These are phyloP conservation scores for Podila verticillata DNA, from an alignment of 192 early-diverging fungal species.

Conservation along the genomic window DNA sequence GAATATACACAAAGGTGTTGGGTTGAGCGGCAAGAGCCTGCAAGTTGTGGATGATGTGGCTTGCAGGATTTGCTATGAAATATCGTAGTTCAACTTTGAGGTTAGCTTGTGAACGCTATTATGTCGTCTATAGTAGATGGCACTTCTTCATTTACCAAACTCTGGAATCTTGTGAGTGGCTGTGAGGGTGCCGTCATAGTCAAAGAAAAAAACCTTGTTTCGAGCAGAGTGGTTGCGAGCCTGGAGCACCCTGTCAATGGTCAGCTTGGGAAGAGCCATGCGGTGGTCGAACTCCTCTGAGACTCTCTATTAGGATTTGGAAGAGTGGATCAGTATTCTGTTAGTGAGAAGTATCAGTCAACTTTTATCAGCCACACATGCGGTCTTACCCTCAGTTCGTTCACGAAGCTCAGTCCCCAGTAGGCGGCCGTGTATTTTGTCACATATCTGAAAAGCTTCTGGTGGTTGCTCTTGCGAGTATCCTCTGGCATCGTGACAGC, in stretches of 20 bases:
- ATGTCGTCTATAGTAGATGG: too few species aligned
- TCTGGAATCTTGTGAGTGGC: slow-evolving; percentile 88
- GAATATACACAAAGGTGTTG: slow-evolving; percentile 94
- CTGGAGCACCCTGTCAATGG: slow-evolving; percentile 58
- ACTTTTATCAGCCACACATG: background rate
- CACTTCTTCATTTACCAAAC: slow-evolving; percentile 59
- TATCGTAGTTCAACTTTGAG: too few species aligned
- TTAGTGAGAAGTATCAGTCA: too few species aligned
- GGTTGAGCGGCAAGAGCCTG: slow-evolving; percentile 75
- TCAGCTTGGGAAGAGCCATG: slow-evolving; percentile 70
- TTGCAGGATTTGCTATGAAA: slow-evolving; percentile 79
- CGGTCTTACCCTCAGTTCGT: slow-evolving; percentile 76
- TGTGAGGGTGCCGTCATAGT: slow-evolving; percentile 98
- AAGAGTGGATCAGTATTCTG: too few species aligned
- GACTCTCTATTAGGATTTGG: slow-evolving; percentile 8
- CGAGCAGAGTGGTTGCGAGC: slow-evolving; percentile 66
- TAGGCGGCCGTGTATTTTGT: slow-evolving; percentile 97
- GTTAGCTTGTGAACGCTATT: too few species aligned
- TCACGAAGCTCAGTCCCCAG: slow-evolving; percentile 96
- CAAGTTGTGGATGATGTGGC: slow-evolving; percentile 74
- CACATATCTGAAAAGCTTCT: slow-evolving; percentile 94
- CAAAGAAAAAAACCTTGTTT: slow-evolving; percentile 87
- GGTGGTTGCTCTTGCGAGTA: slow-evolving; percentile 81
- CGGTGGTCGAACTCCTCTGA: slow-evolving; percentile 70
- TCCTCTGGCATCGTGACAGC: slow-evolving; percentile 94